Conservation (phyloP, 148 eudicot species). For the Cornus kousa region DNA sequence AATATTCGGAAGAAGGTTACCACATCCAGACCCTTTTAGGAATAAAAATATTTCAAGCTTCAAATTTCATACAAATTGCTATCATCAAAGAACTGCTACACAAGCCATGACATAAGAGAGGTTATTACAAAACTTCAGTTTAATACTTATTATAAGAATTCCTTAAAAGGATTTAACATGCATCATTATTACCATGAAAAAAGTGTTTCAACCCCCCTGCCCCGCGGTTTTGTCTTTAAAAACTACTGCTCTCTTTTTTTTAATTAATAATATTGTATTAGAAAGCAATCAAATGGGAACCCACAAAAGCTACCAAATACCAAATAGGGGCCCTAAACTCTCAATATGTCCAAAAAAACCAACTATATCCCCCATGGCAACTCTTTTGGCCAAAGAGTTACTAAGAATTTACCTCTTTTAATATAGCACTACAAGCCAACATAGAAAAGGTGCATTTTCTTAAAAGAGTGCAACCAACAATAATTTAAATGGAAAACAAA, state of each 20-base stretch:
- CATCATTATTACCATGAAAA: background rate
- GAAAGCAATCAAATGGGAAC: too few relatives aligned
- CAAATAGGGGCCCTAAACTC: too few relatives aligned
- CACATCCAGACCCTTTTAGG: background rate
- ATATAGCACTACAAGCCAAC: background rate
- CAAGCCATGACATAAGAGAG: background rate
- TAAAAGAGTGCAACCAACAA: background rate
- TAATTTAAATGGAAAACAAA: constrained; percentile 6
- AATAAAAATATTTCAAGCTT: background rate
- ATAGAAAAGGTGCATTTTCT: background rate
- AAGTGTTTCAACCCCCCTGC: background rate
- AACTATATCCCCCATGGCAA: background rate
- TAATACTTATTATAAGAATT: background rate
- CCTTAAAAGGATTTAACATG: background rate
- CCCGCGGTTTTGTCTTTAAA: background rate
- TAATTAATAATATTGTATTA: too few relatives aligned
- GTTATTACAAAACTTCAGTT: background rate
- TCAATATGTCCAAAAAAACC: too few relatives aligned
- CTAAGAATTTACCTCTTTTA: background rate
- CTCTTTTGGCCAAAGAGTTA: background rate
- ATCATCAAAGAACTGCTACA: background rate
- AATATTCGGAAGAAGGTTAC: background rate
- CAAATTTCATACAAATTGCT: background rate
- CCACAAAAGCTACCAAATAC: too few relatives aligned
- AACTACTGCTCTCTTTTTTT: background rate